Evolutionary conservation across 2,329 filamentous ascomycete genomes (phyloP).

Genomic region (Sporothrix variecibatus): DNA sequence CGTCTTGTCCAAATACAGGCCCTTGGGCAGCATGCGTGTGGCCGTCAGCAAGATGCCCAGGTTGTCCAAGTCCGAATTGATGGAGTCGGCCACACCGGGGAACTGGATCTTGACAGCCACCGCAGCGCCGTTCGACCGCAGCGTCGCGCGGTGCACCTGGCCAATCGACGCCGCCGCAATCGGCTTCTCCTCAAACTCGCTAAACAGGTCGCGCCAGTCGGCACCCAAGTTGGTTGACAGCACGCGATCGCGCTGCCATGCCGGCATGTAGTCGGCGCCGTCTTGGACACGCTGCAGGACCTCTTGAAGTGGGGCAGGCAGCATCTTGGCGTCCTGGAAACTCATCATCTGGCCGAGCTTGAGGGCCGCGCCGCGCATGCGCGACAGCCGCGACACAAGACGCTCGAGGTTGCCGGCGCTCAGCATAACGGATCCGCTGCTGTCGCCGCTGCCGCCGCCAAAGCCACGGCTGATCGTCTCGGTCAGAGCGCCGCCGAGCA

Average conservation of each 20-base stretch:
- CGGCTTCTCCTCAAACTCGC: slow-evolving; percentile 83
- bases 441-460: slow-evolving; percentile 58
- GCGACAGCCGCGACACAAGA: slow-evolving; percentile 86
- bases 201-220: slow-evolving; percentile 82
- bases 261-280: slow-evolving; percentile 95
- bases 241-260: slow-evolving; percentile 86
- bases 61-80: slow-evolving; percentile 95
- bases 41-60: slow-evolving; percentile 87
- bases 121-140: slow-evolving; percentile 70
- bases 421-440: slow-evolving; percentile 77
- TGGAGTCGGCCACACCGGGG: slow-evolving; percentile 91
- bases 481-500: slow-evolving; percentile 88
- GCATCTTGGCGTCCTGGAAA: slow-evolving; percentile 95
- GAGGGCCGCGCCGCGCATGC: slow-evolving; percentile 95
- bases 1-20: slow-evolving; percentile 93
- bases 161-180: slow-evolving; percentile 96
- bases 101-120: slow-evolving; percentile 98
- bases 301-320: slow-evolving; percentile 82
- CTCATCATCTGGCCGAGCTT: slow-evolving; percentile 98
- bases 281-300: slow-evolving; percentile 95
- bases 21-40: slow-evolving; percentile 84
- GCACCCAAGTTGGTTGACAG: slow-evolving; percentile 74
- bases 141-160: slow-evolving; percentile 84
- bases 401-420: slow-evolving; percentile 91
- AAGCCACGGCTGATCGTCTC: slow-evolving; percentile 81